Base-by-base conservation (phyloP, 179 eudicot genomes). In the Actinidia arguta region DNA sequence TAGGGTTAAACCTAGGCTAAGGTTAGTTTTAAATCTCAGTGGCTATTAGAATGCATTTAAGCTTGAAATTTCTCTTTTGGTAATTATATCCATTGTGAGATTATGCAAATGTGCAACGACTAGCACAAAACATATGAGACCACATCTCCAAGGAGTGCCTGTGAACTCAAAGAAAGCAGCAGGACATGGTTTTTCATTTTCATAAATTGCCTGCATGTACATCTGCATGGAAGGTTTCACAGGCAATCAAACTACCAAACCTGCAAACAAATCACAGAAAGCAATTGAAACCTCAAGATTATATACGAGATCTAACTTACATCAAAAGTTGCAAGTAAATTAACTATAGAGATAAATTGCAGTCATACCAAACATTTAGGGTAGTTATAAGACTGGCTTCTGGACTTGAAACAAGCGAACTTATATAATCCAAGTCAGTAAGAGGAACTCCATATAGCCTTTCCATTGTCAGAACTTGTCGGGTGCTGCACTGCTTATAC, bases 371-470 rank as follows among this genome's bases (percentile, higher is more conserved):
- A 81, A 96, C 99, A 84, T 96, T 96, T 80, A 96, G n/a, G 81
- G 99, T 98, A 64, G 99, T 96, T 83, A 94, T 91, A 81, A 96
- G 95, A 90, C 95, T 94, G 47, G 92, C 71, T 83, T 96, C 99
- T 31, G 99, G 99, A 88, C 82, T 92, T 36, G 94, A 85, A 74
- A 96, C 99, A 83, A 96, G 94, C 75, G 99, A 93, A 52, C 84
- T 93, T 83, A 96, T 94, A n/a, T 98, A 94, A 84, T 96, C 97
- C 74, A 96, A 86, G 83, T 96, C 99, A 31, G 99, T 96, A 78
- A 96, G 95, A 87, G 99, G 98, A 87, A 96, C 99, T 74, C 99
- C 99, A n/a, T n/a, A n/a, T n/a, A n/a, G n/a, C n/a, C n/a, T n/a
- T n/a, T n/a, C n/a, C n/a, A 96, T 94, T 16, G 99, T 96, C 82